A percentile compares a stretch with the other conserved stretches of the same genome.
phyloP scores from a whole-genome alignment of 2,329 filamentous ascomycete species.

The Juglanconis juglandina region DNA sequence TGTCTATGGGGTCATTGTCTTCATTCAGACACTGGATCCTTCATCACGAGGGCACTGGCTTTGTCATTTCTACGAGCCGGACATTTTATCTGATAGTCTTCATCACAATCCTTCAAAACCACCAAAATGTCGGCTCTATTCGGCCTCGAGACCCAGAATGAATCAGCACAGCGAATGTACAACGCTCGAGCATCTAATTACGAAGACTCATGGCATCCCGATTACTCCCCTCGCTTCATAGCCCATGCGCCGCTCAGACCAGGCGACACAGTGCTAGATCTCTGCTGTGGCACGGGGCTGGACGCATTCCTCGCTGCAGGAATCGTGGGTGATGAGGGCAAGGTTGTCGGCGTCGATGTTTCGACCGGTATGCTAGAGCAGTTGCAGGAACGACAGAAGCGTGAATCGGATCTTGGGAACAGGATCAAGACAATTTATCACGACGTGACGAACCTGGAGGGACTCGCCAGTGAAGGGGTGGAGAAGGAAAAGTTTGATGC shows the following conservation, averaged over 20 bases:
- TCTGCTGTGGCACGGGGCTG: conserved; percentile 35
- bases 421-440: conserved; percentile 26
- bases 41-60: no score
- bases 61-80: no score
- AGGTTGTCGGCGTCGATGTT: conserved; percentile 30
- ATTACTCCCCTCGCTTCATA: conserved; percentile 30
- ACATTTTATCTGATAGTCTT: no score
- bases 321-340: conserved; percentile 24
- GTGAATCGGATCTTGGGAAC: conserved; percentile 14
- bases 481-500: conserved; percentile 27
- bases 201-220: conserved; percentile 32
- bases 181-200: conserved; percentile 28
- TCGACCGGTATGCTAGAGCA: conserved; percentile 30
- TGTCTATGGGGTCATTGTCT: no score
- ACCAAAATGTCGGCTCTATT: conserved; percentile 8
- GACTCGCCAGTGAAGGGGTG: conserved; percentile 16
- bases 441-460: conserved; percentile 26
- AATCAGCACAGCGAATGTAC: conserved; percentile 30
- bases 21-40: no score
- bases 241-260: conserved; percentile 22
- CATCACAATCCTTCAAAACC: not conserved
- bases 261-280: conserved; percentile 28
- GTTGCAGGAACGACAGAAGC: conserved; percentile 23
- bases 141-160: conserved; percentile 19
- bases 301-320: conserved; percentile 29